A percentile compares a stretch with the other conserved stretches of the same genome.
Evolutionary conservation across 1,284 basidiomycete species (phyloP).

Genomic region (Fistulinella cinereoalba): DNA sequence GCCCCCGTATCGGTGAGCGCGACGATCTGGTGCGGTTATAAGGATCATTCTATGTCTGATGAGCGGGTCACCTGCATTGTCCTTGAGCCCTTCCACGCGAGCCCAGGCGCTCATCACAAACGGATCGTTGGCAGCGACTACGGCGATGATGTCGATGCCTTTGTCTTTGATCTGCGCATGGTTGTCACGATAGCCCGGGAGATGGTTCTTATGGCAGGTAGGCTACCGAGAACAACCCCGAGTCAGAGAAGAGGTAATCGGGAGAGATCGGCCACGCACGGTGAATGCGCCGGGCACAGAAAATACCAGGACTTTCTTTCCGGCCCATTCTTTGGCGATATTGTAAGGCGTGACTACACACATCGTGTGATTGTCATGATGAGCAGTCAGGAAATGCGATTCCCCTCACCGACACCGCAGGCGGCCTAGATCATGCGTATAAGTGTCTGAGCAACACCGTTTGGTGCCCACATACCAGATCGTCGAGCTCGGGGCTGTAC

Average conservation of each 20-base stretch:
- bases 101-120: slow-evolving; percentile 81
- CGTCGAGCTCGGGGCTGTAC: slow-evolving; percentile 63
- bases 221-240: slow-evolving; percentile 43
- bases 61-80: slow-evolving; percentile 50
- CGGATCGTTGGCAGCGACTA: slow-evolving; percentile 72
- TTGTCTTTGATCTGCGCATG: slow-evolving; percentile 69
- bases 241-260: not conserved
- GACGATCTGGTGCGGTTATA: slow-evolving; percentile 46
- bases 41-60: not conserved
- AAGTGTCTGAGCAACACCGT: not conserved
- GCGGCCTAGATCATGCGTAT: slow-evolving; percentile 39
- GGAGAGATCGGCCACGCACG: slow-evolving; percentile 40
- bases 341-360: slow-evolving; percentile 46
- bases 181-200: slow-evolving; percentile 67
- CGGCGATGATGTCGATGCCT: slow-evolving; percentile 69
- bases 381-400: slow-evolving; percentile 13
- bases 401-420: slow-evolving; percentile 65
- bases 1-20: slow-evolving; percentile 63
- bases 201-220: slow-evolving; percentile 70
- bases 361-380: slow-evolving; percentile 1
- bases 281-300: slow-evolving; percentile 80
- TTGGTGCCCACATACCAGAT: slow-evolving; percentile 42
- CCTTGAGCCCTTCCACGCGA: slow-evolving; percentile 62
- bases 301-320: slow-evolving; percentile 81
- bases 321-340: slow-evolving; percentile 69